Evolutionary conservation across 306 rosid species (phyloP).

Genomic region (Vigna nakashimae): DNA sequence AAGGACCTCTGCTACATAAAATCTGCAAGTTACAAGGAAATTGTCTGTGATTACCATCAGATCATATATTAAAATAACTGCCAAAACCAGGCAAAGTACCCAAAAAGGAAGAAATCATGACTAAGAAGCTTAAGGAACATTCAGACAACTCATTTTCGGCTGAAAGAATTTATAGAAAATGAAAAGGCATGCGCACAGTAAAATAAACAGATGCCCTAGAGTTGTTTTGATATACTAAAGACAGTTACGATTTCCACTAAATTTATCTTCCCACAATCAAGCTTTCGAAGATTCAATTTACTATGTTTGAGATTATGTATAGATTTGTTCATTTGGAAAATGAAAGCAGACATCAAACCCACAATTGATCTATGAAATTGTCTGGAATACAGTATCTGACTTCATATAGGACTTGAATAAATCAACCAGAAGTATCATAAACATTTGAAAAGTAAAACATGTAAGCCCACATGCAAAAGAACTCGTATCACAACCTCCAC

Average conservation of each 20-base stretch:
- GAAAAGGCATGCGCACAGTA: neutral
- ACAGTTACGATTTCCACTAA: constrained; percentile 14
- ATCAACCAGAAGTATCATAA: constrained; percentile 24
- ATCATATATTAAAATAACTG: constrained; percentile 12
- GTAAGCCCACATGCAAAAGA: constrained; percentile 11
- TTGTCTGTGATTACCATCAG: constrained; percentile 31
- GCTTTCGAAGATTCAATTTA: constrained; percentile 2
- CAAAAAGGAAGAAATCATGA: neutral
- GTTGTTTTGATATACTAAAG: constrained; percentile 20
- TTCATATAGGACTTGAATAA: constrained; percentile 6
- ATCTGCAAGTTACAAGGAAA: constrained; percentile 68
- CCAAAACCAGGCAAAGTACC: neutral
- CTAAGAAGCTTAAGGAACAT: constrained; percentile 1
- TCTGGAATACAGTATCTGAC: constrained; percentile 20
- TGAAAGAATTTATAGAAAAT: constrained; percentile 6
- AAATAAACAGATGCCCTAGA: constrained; percentile 8
- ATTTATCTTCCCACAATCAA: constrained; percentile 16
- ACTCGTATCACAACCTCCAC: constrained; percentile 10
- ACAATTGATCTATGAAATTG: constrained; percentile 19
- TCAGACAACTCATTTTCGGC: constrained; percentile 12
- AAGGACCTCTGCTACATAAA: constrained; percentile 94
- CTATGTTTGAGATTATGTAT: neutral
- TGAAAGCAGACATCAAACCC: constrained; percentile 6
- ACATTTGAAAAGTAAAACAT: constrained; percentile 3
- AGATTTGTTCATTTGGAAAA: constrained; percentile 18